phyloP scores from a whole-genome alignment of 371 early-diverging fungal genomes.

The Homolaphlyctis polyrhiza region DNA sequence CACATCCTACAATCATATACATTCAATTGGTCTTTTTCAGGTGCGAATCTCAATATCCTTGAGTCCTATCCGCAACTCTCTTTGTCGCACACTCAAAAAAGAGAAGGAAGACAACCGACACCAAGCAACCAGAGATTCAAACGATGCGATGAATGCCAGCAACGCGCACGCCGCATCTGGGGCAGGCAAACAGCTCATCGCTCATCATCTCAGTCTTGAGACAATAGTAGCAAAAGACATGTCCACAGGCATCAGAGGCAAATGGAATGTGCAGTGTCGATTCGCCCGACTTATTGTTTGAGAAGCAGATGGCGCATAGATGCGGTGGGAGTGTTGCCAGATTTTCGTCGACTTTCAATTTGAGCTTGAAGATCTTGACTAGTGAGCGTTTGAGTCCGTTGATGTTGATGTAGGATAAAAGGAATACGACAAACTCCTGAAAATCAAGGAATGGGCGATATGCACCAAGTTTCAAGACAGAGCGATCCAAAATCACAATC shows the following conservation, averaged over 20 bases:
- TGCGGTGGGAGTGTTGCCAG: slow-evolving; percentile 49
- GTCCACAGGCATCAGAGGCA: slow-evolving; percentile 66
- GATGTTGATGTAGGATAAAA: slow-evolving; percentile 79
- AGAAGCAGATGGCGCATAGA: slow-evolving; percentile 70
- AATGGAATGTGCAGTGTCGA: slow-evolving; percentile 65
- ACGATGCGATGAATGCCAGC: slow-evolving; percentile 12
- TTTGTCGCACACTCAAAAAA: no score
- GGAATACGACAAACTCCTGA: slow-evolving; percentile 84
- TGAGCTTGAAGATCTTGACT: neutral
- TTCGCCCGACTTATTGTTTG: slow-evolving; percentile 31
- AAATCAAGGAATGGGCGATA: neutral
- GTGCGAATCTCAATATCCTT: no score
- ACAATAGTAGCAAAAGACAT: slow-evolving; percentile 86
- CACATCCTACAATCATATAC: no score
- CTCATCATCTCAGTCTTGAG: slow-evolving; percentile 69
- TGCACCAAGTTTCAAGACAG: no score
- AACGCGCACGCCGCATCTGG: slow-evolving; percentile 69
- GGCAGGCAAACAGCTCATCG: slow-evolving; percentile 70
- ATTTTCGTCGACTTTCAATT: slow-evolving; percentile 2
- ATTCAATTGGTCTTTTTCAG: no score
- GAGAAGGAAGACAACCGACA: no score
- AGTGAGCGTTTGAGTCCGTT: slow-evolving; percentile 55
- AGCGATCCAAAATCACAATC: neutral
- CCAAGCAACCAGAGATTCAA: neutral
- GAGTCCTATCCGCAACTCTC: no score